These are phyloP conservation scores for Colletotrichum truncatum DNA, from an alignment of 2,329 filamentous ascomycete genomes.

Conservation along the genomic window DNA sequence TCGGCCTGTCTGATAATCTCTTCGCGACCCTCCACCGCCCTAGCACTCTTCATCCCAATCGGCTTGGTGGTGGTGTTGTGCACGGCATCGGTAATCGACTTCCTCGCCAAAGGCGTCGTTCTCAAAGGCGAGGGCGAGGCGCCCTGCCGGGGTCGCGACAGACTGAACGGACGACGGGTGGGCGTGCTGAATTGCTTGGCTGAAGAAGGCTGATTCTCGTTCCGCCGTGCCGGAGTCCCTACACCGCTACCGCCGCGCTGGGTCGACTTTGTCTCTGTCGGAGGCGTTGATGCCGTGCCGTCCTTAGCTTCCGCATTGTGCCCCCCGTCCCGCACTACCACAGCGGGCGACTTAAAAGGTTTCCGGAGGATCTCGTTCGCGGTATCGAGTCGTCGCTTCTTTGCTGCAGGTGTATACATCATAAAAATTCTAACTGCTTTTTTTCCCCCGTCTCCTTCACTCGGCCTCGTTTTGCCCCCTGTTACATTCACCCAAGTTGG, in stretches of 20 bases:
- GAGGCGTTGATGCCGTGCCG: not conserved
- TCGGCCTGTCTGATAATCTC: constrained; percentile 24
- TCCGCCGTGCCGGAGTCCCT: not conserved
- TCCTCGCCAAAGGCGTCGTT: not conserved
- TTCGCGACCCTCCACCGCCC: constrained; percentile 18
- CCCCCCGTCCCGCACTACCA: constrained; percentile 6
- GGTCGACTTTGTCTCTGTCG: not conserved
- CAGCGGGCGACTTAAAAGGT: constrained; percentile 30
- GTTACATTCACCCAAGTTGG: too few relatives aligned
- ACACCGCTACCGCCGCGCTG: not conserved
- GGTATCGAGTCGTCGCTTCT: constrained; percentile 27
- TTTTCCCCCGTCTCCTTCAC: too few relatives aligned
- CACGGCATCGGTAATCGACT: not conserved
- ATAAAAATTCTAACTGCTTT: too few relatives aligned
- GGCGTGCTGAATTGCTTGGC: constrained; percentile 5
- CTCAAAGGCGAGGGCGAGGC: not conserved
- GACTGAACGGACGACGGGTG: constrained; percentile 14
- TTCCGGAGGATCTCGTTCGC: constrained; percentile 30
- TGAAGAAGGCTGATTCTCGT: not conserved
- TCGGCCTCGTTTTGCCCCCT: too few relatives aligned
- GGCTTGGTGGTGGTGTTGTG: not conserved
- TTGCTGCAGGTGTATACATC: constrained; percentile 27
- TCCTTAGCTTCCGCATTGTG: not conserved
- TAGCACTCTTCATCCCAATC: not conserved
- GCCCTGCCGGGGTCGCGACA: not conserved